Evolutionary conservation across 768 basidiomycete species (phyloP).

Genomic region (Mycena chlorophos): DNA sequence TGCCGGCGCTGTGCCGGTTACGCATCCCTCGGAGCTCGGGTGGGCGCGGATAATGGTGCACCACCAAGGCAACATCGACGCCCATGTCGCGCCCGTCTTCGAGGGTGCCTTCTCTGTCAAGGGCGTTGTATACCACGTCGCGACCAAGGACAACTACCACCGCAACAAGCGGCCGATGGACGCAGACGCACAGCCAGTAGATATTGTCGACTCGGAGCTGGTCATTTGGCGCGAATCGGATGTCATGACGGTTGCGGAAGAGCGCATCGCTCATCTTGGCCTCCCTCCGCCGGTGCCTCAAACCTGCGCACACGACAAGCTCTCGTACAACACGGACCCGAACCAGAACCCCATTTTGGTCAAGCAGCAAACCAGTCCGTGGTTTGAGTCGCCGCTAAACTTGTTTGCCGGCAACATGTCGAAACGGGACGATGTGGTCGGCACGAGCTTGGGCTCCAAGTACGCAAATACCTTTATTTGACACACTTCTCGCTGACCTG

Average conservation of each 20-base stretch:
- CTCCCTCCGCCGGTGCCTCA: slow-evolving; percentile 29
- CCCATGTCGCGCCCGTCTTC: slow-evolving; percentile 55
- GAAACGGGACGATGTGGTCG: slow-evolving; percentile 58
- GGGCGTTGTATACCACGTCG: slow-evolving; percentile 69
- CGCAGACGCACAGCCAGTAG: slow-evolving; percentile 45
- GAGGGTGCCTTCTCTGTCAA: slow-evolving; percentile 75
- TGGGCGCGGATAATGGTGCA: slow-evolving; percentile 81
- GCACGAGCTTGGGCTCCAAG: slow-evolving; percentile 55
- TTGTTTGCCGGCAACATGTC: slow-evolving; percentile 37
- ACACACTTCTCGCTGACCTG: slow-evolving; percentile 1
- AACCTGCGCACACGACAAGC: slow-evolving; percentile 69
- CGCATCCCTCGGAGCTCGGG: slow-evolving; percentile 56
- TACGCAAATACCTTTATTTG: slow-evolving; percentile 34
- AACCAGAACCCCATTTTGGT: slow-evolving; percentile 51
- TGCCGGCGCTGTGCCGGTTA: slow-evolving; percentile 48
- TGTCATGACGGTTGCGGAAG: slow-evolving; percentile 55
- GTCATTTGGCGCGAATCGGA: slow-evolving; percentile 80
- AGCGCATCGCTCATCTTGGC: slow-evolving; percentile 36
- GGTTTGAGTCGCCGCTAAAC: slow-evolving; percentile 47
- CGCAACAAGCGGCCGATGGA: slow-evolving; percentile 60
- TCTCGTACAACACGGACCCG: slow-evolving; percentile 66
- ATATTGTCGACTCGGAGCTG: slow-evolving; percentile 50
- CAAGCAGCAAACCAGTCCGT: slow-evolving; percentile 31
- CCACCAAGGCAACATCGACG: slow-evolving; percentile 52
- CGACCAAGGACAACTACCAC: slow-evolving; percentile 69